Conservation (phyloP, 768 basidiomycete species). For the Dentipellis fragilis region DNA sequence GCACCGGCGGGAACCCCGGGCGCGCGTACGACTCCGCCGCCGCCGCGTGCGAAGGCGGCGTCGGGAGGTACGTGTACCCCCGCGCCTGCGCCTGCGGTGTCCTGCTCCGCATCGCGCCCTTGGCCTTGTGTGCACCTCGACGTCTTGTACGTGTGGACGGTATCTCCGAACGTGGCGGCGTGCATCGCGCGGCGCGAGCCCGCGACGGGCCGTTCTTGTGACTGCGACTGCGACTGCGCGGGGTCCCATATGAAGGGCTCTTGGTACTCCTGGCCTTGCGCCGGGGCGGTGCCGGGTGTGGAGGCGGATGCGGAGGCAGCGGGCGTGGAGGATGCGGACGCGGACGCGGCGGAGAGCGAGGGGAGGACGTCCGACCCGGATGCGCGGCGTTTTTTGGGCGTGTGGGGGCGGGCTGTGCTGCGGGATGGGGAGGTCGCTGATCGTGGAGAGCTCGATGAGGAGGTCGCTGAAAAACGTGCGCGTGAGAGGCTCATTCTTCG, state of each 20-base stretch:
- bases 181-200: background rate
- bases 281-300: background rate
- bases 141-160: too few relatives aligned
- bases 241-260: background rate
- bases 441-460: conserved; percentile 2
- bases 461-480: conserved; percentile 5
- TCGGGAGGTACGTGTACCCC: too few relatives aligned
- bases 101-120: too few relatives aligned
- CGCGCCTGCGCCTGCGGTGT: too few relatives aligned
- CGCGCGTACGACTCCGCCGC: too few relatives aligned
- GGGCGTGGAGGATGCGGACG: background rate
- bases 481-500: background rate
- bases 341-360: too few relatives aligned
- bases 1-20: too few relatives aligned
- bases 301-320: background rate
- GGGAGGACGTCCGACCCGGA: too few relatives aligned
- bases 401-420: background rate
- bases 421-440: background rate
- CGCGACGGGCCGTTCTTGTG: background rate
- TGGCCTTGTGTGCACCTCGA: too few relatives aligned
- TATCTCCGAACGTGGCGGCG: background rate
- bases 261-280: background rate
- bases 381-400: too few relatives aligned
- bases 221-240: background rate
- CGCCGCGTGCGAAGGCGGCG: too few relatives aligned